Conservation (phyloP, 495 filamentous ascomycete genomes). For the Astrothelium subdiscretum region DNA sequence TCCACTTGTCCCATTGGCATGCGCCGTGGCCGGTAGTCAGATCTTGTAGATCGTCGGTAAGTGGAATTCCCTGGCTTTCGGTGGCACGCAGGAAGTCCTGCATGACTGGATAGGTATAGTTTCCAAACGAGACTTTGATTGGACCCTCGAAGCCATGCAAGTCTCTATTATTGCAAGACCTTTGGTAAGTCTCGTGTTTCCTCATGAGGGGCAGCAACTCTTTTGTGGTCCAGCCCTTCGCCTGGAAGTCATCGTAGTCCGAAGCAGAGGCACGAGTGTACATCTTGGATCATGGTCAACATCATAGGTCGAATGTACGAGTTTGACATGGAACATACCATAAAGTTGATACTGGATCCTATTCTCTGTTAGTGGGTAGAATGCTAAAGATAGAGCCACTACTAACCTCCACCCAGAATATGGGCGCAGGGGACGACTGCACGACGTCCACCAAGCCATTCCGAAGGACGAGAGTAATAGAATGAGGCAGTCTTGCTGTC, state of each 20-base stretch:
- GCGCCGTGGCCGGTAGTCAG: conserved; percentile 30
- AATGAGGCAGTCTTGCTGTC: conserved; percentile 81
- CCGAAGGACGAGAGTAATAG: conserved; percentile 65
- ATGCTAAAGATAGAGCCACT: background rate
- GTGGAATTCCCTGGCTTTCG: conserved; percentile 65
- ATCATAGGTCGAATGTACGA: background rate
- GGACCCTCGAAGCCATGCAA: conserved; percentile 70
- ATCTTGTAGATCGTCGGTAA: conserved; percentile 32
- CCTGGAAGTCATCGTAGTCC: conserved; percentile 76
- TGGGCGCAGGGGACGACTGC: conserved; percentile 73
- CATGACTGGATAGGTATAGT: conserved; percentile 37
- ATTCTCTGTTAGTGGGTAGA: conserved; percentile 34
- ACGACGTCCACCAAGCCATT: conserved; percentile 57
- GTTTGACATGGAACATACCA: conserved; percentile 44
- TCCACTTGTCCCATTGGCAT: conserved; percentile 34
- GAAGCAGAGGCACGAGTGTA: conserved; percentile 73
- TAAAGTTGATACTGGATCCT: conserved; percentile 53
- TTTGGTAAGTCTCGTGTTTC: conserved; percentile 73
- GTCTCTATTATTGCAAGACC: conserved; percentile 59
- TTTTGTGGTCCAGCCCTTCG: conserved; percentile 70
- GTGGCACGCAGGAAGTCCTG: conserved; percentile 72
- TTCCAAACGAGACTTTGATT: conserved; percentile 79
- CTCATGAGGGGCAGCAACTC: conserved; percentile 71
- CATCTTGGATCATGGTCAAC: conserved; percentile 42
- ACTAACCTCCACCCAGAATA: conserved; percentile 55